Evolutionary conservation across 148 eudicot genomes (phyloP), one percentile per base, ranked within the genome.

Genomic region (Amaranthus cruentus): DNA sequence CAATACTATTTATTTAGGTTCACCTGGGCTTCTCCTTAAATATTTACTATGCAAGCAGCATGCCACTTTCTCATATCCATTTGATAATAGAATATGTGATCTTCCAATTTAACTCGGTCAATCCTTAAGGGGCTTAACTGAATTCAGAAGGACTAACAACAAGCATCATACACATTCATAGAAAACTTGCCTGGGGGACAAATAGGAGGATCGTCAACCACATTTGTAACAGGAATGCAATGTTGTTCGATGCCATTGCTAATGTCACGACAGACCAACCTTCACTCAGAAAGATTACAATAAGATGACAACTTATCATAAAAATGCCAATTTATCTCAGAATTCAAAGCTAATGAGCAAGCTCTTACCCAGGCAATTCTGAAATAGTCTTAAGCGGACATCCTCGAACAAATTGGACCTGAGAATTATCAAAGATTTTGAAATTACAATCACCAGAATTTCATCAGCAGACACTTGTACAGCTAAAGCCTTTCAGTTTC

Each of bases 251-350:
- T 72, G n/a, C 86, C 84, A 56, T 78, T 76, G 60, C 79, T 74
- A 61, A 84, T 68, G 77, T 84, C 86, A 70, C 14, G 46, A 68
- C 75, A 76, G 13, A 83, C 72, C 85, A 83, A 66, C 79, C 85
- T 82, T 72, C 66, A 73, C 59, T 7, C 73, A 60, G 38, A 72
- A 69, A 9, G 47, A 44, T 42, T 42, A 10, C 28, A 15, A 9
- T 74, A 67, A 74, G 70, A 52, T 67, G 51, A 56, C 44, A 9
- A 6, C 15, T 61, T 13, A 11, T 49, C 46, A n/a, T 43, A 9
- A 52, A 62, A 67, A 43, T 7, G 10, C 10, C 38, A 58, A 46
- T 0, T 13, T 52, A 7, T 53, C 54, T 28, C 13, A 21, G 6
- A 55, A 51, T 12, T 47, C 10, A 43, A 60, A 38, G 18, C 9